Evolutionary conservation across 306 rosid species (phyloP).

Genomic region (Fragaria vesca): DNA sequence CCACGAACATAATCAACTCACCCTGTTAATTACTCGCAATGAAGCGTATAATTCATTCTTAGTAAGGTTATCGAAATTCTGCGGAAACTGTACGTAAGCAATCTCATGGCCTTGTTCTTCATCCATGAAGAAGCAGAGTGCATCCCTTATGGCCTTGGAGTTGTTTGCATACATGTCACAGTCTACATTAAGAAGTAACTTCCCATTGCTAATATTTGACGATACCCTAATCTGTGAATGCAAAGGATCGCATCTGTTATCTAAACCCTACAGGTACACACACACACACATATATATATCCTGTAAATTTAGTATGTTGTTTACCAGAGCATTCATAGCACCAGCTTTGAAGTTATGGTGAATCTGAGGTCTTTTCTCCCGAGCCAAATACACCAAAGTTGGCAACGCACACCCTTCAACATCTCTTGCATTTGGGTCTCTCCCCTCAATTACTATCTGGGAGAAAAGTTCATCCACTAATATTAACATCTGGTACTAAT

Average conservation of each 20-base stretch:
- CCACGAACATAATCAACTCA: slow-evolving; percentile 58
- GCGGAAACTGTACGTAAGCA: slow-evolving; percentile 80
- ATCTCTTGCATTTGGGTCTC: slow-evolving; percentile 53
- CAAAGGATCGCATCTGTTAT: background rate
- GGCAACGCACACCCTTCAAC: slow-evolving; percentile 51
- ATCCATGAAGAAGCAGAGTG: slow-evolving; percentile 82
- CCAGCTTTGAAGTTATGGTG: slow-evolving; percentile 83
- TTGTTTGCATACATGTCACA: slow-evolving; percentile 85
- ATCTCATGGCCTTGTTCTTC: slow-evolving; percentile 65
- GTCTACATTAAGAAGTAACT: slow-evolving; percentile 62
- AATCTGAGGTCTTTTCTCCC: slow-evolving; percentile 68
- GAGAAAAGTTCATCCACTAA: background rate
- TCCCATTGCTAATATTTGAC: slow-evolving; percentile 60
- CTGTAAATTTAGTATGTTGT: no score
- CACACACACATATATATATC: background rate
- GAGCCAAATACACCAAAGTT: slow-evolving; percentile 66
- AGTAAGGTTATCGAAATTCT: slow-evolving; percentile 46
- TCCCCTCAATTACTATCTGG: slow-evolving; percentile 62
- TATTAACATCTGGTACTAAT: background rate
- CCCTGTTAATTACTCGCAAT: slow-evolving; percentile 28
- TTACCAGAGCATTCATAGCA: slow-evolving; percentile 82
- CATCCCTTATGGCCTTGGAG: slow-evolving; percentile 57
- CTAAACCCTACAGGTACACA: background rate
- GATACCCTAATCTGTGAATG: slow-evolving; percentile 63
- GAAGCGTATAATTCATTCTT: slow-evolving; percentile 57